A percentile compares a stretch with the other conserved stretches of the same genome.
These are phyloP conservation scores for Actinidia polygama DNA, from an alignment of 179 eudicot species.

Conservation along the genomic window DNA sequence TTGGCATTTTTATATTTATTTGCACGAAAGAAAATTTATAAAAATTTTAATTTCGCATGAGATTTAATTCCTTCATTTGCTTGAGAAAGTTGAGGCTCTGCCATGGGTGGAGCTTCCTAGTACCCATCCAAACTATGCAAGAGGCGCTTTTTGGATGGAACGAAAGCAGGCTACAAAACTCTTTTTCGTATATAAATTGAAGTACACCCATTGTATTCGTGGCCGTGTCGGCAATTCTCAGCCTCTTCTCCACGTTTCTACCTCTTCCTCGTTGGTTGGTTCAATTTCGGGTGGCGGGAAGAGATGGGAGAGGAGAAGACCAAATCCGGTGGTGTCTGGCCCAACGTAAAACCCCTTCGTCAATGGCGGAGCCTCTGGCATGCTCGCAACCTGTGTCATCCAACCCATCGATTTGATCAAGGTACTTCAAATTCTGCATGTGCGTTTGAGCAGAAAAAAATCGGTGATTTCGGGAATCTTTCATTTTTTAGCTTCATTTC, in stretches of 20 bases:
- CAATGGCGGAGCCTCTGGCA: constrained; percentile 91
- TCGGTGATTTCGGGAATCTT: background rate
- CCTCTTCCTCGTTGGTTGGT: background rate
- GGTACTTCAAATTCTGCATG: constrained; percentile 32
- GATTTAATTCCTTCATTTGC: too few species aligned
- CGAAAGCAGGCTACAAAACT: too few species aligned
- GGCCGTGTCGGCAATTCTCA: background rate
- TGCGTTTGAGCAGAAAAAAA: background rate
- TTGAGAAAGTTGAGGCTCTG: too few species aligned
- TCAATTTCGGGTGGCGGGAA: background rate
- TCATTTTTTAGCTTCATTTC: background rate
- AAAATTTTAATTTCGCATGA: too few species aligned
- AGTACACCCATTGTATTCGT: too few species aligned
- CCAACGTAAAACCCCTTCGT: constrained; percentile 70
- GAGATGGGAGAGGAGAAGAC: constrained; percentile 55
- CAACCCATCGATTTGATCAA: constrained; percentile 96
- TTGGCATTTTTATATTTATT: too few species aligned
- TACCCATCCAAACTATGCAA: too few species aligned
- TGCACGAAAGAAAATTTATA: too few species aligned
- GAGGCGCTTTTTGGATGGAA: too few species aligned
- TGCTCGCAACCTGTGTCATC: constrained; percentile 90
- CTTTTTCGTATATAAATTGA: too few species aligned
- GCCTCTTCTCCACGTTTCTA: background rate
- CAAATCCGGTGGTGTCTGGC: constrained; percentile 55
- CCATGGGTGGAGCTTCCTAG: too few species aligned